phyloP scores from a whole-genome alignment of 257 asterid genomes.

The Solanum phureja region DNA sequence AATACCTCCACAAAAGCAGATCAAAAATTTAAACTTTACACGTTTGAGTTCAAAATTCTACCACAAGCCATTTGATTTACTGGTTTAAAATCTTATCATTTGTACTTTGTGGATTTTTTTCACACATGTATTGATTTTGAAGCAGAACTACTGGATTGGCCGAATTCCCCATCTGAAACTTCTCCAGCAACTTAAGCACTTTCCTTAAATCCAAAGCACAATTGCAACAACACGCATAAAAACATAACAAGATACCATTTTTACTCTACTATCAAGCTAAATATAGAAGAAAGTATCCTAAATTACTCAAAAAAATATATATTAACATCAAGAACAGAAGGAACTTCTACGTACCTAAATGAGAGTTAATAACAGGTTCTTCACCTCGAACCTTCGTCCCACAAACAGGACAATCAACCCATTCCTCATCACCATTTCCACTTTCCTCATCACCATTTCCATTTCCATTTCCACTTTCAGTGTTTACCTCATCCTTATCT shows the following conservation, averaged over 20 bases:
- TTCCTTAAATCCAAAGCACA: not conserved
- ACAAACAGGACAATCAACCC: conserved; percentile 74
- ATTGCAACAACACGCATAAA: not conserved
- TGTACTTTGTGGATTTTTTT: not conserved
- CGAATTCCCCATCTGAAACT: not conserved
- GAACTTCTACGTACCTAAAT: conserved; percentile 43
- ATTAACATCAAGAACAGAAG: not conserved
- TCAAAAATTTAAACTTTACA: not conserved
- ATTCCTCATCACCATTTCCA: conserved; percentile 10
- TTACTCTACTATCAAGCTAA: not conserved
- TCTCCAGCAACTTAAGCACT: not conserved
- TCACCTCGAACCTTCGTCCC: conserved; percentile 35
- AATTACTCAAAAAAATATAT: not conserved
- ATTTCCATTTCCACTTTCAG: not conserved
- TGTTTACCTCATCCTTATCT: conserved; percentile 7
- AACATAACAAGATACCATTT: not conserved
- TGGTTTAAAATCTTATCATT: not conserved
- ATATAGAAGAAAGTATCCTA: not conserved
- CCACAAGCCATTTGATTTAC: not conserved
- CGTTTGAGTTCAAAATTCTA: not conserved
- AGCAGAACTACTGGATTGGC: not conserved
- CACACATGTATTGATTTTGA: not conserved
- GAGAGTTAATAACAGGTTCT: conserved; percentile 59
- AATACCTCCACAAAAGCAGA: not conserved
- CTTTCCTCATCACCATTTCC: conserved; percentile 10